These are phyloP conservation scores for Cucurbita moschata DNA, from an alignment of 306 rosid species.

Conservation along the genomic window DNA sequence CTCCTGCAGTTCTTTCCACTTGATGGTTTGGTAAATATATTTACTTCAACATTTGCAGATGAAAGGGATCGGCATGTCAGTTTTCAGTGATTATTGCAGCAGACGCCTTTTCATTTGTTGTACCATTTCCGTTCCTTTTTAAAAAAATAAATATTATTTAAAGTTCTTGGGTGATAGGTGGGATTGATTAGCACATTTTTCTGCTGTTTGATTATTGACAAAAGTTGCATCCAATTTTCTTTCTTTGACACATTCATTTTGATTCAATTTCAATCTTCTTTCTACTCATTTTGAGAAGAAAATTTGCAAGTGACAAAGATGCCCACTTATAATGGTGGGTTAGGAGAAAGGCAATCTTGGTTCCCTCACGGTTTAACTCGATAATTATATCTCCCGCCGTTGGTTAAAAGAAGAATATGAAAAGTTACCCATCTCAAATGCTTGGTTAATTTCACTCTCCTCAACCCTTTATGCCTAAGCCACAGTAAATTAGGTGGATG, in stretches of 20 bases:
- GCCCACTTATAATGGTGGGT: slow-evolving; percentile 12
- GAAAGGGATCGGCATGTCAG: not conserved
- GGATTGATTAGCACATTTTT: not conserved
- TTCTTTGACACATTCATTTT: not conserved
- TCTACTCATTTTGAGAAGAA: slow-evolving; percentile 2
- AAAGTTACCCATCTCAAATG: not conserved
- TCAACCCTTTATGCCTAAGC: not conserved
- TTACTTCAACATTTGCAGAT: slow-evolving; percentile 7
- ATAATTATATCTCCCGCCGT: not conserved
- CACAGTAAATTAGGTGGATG: not conserved
- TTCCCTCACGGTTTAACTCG: slow-evolving; percentile 1
- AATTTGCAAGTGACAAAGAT: slow-evolving; percentile 11
- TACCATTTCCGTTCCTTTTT: not conserved
- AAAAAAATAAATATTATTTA: not conserved
- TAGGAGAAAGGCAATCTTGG: slow-evolving; percentile 23
- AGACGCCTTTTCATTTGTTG: not conserved
- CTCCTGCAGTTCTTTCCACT: not conserved
- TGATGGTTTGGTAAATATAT: slow-evolving; percentile 18
- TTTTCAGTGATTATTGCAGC: slow-evolving; percentile 3
- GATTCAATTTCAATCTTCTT: not conserved
- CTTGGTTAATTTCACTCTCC: not conserved
- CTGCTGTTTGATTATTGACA: slow-evolving; percentile 1
- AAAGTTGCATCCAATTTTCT: slow-evolving; percentile 4
- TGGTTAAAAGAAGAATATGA: not conserved
- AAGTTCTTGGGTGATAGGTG: slow-evolving; percentile 1